phyloP scores from a whole-genome alignment of 345 rosid species.

The Lumnitzera littorea region DNA sequence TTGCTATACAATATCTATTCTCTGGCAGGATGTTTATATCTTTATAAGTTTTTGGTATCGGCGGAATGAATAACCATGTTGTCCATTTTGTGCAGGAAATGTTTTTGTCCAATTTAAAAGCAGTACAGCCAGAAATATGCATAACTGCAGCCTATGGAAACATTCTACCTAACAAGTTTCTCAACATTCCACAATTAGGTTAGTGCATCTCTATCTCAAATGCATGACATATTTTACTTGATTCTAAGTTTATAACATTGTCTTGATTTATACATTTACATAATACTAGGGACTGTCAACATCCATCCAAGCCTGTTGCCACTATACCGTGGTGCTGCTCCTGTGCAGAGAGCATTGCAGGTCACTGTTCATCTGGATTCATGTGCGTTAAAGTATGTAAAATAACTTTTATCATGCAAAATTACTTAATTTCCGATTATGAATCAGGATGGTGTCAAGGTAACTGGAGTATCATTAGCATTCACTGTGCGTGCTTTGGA shows the following conservation, averaged over 20 bases:
- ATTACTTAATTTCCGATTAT: constrained; percentile 7
- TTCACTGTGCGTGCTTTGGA: constrained; percentile 79
- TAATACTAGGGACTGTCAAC: constrained; percentile 69
- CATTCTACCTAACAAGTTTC: constrained; percentile 79
- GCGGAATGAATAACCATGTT: too few species aligned
- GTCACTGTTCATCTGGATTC: constrained; percentile 22
- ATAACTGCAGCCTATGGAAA: constrained; percentile 96
- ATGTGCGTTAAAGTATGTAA: background rate
- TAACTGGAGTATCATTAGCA: constrained; percentile 91
- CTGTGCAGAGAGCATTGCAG: constrained; percentile 89
- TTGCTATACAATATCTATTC: too few species aligned
- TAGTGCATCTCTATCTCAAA: constrained; percentile 20
- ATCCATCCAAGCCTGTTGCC: constrained; percentile 94
- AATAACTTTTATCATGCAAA: background rate
- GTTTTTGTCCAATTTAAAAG: constrained; percentile 56
- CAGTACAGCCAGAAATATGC: constrained; percentile 86
- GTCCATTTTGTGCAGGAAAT: constrained; percentile 39
- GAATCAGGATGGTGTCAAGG: constrained; percentile 73
- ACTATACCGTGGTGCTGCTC: constrained; percentile 90
- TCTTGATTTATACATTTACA: background rate
- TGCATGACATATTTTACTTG: too few species aligned
- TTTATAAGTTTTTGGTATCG: too few species aligned
- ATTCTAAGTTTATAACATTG: too few species aligned
- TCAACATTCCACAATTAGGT: constrained; percentile 74
- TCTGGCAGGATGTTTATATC: too few species aligned